Conservation (phyloP, 805 yeast species). For the Candida ovalis region DNA sequence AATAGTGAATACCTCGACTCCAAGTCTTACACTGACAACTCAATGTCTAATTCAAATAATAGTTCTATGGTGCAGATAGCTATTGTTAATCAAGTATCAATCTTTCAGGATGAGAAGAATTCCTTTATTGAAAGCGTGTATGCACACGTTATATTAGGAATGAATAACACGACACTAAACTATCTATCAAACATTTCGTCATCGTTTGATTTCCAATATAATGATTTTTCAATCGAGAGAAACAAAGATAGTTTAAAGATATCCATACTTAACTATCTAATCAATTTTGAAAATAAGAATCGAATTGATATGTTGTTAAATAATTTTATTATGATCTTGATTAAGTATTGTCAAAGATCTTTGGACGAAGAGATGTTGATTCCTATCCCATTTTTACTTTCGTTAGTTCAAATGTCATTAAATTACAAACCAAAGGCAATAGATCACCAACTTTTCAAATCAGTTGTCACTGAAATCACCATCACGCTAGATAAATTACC, state of each 20-base stretch:
- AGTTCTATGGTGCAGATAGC: slow-evolving; percentile 12
- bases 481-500: slow-evolving; percentile 23
- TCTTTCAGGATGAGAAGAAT: slow-evolving; percentile 36
- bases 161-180: slow-evolving; percentile 29
- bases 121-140: slow-evolving; percentile 35
- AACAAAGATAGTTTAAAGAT: slow-evolving; percentile 27
- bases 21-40: not conserved
- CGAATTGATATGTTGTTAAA: slow-evolving; percentile 48
- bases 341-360: slow-evolving; percentile 26
- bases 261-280: slow-evolving; percentile 39
- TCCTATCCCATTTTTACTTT: slow-evolving; percentile 57
- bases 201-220: slow-evolving; percentile 23
- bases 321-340: slow-evolving; percentile 36
- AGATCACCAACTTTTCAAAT: slow-evolving; percentile 33
- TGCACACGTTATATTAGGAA: slow-evolving; percentile 35
- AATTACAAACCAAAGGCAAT: slow-evolving; percentile 64
- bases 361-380: slow-evolving; percentile 22
- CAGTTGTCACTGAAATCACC: slow-evolving; percentile 25
- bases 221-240: slow-evolving; percentile 27
- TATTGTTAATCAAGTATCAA: slow-evolving; percentile 28
- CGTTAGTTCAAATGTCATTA: slow-evolving; percentile 52
- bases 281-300: slow-evolving; percentile 37
- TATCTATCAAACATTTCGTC: slow-evolving; percentile 33
- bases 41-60: not conserved
- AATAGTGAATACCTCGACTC: slow-evolving; percentile 12